Base-by-base conservation (phyloP, 2,329 filamentous ascomycete genomes). In the Nemania sp. region DNA sequence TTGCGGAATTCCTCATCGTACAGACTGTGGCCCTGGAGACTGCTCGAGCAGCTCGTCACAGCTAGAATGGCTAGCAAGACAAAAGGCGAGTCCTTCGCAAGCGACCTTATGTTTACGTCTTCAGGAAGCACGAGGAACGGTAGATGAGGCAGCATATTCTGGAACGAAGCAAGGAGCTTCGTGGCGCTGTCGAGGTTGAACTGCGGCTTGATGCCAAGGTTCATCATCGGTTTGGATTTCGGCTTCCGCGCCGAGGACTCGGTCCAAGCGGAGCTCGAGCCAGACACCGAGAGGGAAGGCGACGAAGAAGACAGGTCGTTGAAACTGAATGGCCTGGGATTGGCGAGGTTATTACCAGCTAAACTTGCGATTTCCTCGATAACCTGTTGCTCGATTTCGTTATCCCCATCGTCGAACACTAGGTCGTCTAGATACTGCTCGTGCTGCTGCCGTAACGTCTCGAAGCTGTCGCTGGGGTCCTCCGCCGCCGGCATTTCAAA, bases 1-100 rank as follows among this genome's bases (percentile, higher is more conserved):
- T 87, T 88, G 32, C 86, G 80, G 58, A 89, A 86, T 76, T 89
- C 87, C 56, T 85, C 83, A 29, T 89, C 87, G 52, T 89, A 87
- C 2, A 86, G 78, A 15, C 77, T 82, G 63, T 88, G 85, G 0
- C 86, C 83, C 70, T 86, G 84, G 24, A 85, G 73, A n/a, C 83
- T 83, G 11, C 74, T 79, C 32, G 83, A 82, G 1, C 81, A 82
- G 38, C 85, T 85, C 3, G 84, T 83, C 0, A 84, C 82, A 1
- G 86, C 83, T 1, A 89, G 76, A 20, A 89, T 83, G 1, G 87
- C 83, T 13, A 89, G 75, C 41, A 89, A 74, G 20, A 89, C 77
- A 71, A 89, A 88, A 0, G 87, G 87, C 27, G 80, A 79, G 1
- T 81, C 77, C 24, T 78, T 77, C 1, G 86, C 83, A 47, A 88